Evolutionary conservation across 441 rosid genomes (phyloP).

Genomic region (Adansonia gregorii): DNA sequence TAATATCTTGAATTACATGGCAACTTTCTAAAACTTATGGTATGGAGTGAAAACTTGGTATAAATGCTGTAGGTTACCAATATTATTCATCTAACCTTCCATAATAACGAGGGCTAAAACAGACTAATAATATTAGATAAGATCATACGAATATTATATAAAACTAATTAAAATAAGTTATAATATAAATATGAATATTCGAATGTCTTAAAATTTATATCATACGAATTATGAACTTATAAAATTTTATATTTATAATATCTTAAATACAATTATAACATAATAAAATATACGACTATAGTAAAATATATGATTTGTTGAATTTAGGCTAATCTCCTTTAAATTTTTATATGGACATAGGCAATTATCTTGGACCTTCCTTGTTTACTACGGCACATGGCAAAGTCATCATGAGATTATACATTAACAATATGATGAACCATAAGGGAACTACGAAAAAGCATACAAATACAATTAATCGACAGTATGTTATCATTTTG

Average conservation of each 20-base stretch:
- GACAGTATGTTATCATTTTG: background rate
- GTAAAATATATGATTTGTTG: too few relatives aligned
- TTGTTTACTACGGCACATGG: background rate
- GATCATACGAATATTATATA: too few relatives aligned
- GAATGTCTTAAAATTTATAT: too few relatives aligned
- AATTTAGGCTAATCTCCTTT: background rate
- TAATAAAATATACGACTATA: too few relatives aligned
- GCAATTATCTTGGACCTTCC: background rate
- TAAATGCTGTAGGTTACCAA: background rate
- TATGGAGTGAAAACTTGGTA: background rate
- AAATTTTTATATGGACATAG: background rate
- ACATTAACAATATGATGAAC: background rate
- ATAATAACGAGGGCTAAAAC: background rate
- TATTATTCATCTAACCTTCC: background rate
- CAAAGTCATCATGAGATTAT: background rate
- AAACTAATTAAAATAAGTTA: too few relatives aligned
- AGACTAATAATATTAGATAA: too few relatives aligned
- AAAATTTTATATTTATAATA: too few relatives aligned
- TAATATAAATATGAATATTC: too few relatives aligned
- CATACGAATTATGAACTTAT: too few relatives aligned
- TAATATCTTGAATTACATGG: background rate
- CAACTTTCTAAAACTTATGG: background rate
- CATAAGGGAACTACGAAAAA: background rate
- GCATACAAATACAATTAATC: background rate
- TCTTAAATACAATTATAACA: too few relatives aligned